A percentile compares a stretch with the other conserved stretches of the same genome.
Evolutionary conservation across 169 alveolate genomes (phyloP).

Genomic region (Cryptosporidium viatorum): DNA sequence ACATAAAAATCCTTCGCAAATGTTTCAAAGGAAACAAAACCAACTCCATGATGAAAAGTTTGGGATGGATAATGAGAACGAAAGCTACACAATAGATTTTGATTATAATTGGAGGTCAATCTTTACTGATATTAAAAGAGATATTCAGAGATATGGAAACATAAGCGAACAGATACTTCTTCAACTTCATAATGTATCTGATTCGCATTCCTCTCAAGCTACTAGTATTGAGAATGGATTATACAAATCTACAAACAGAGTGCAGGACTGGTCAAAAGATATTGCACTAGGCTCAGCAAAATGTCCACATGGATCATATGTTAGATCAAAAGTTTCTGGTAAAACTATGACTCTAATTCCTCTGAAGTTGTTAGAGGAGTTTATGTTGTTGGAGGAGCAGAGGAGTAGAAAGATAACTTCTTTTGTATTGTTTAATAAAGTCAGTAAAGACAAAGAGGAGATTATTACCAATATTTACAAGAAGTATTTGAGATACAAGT

Average conservation of each 20-base stretch:
- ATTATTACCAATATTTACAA: constrained; percentile 25
- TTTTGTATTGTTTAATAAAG: background rate
- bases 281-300: constrained; percentile 56
- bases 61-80: background rate
- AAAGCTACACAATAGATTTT: background rate
- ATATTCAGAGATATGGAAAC: constrained; percentile 34
- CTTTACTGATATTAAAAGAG: constrained; percentile 43
- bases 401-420: constrained; percentile 54
- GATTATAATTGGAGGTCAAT: constrained; percentile 61
- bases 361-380: constrained; percentile 13
- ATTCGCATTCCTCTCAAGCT: background rate
- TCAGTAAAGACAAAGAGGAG: background rate
- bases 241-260: constrained; percentile 1
- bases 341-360: constrained; percentile 32
- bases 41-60: background rate
- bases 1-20: constrained; percentile 7
- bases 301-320: constrained; percentile 60
- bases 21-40: background rate
- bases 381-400: constrained; percentile 29
- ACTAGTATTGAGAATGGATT: background rate
- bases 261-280: constrained; percentile 66
- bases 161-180: constrained; percentile 5
- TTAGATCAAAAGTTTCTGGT: constrained; percentile 29
- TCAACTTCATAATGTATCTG: background rate
- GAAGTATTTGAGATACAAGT: constrained; percentile 40